These are phyloP conservation scores for Botrytis pseudocinerea DNA, from an alignment of 2,329 filamentous ascomycete genomes.

Conservation along the genomic window DNA sequence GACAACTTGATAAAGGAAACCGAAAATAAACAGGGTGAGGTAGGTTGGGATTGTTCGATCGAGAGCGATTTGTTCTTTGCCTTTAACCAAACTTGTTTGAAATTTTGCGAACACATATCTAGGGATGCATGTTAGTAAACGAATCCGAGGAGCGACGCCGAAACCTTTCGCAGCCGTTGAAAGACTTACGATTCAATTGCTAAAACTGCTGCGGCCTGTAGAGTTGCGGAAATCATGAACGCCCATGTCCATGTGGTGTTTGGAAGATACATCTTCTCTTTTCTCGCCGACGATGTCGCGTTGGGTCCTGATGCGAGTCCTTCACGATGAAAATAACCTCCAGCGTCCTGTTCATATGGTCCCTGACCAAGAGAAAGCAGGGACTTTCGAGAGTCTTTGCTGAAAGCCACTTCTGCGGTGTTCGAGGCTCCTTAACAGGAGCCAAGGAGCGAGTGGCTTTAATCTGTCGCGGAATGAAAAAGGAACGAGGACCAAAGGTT, in stretches of 20 bases:
- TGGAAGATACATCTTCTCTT: conserved; percentile 65
- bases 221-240: conserved; percentile 71
- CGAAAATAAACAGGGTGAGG: conserved; percentile 94
- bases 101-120: conserved; percentile 89
- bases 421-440: conserved; percentile 38
- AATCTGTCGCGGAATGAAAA: conserved; percentile 1
- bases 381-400: conserved; percentile 49
- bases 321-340: conserved; percentile 41
- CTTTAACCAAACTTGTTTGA: conserved; percentile 59
- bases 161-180: not conserved
- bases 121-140: conserved; percentile 21
- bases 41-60: conserved; percentile 86
- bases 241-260: conserved; percentile 85
- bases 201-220: conserved; percentile 80
- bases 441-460: conserved; percentile 25
- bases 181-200: conserved; percentile 80
- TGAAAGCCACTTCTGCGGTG: conserved; percentile 49
- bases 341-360: conserved; percentile 41
- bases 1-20: conserved; percentile 87
- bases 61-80: conserved; percentile 55
- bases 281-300: conserved; percentile 24
- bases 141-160: conserved; percentile 19
- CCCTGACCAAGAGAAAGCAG: conserved; percentile 46
- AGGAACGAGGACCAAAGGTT: not conserved
- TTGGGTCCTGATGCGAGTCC: conserved; percentile 33